These are phyloP conservation scores for Martensiomyces pterosporus DNA, from an alignment of 192 early-diverging fungal species.

Conservation along the genomic window DNA sequence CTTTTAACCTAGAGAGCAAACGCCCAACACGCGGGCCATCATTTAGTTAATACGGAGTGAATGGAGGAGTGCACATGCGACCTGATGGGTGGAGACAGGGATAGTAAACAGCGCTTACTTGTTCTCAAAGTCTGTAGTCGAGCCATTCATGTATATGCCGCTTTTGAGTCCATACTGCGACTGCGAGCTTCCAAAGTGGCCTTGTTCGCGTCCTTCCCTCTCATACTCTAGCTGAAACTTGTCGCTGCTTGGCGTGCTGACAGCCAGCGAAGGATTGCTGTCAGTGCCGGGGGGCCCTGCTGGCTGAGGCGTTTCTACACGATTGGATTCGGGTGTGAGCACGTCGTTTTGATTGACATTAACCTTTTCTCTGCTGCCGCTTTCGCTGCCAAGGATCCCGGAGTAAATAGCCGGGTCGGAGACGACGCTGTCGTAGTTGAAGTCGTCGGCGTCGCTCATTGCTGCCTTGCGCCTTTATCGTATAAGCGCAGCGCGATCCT, in stretches of 20 bases:
- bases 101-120: conserved; percentile 14
- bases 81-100: no score
- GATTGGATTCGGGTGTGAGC: conserved; percentile 14
- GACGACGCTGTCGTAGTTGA: conserved; percentile 38
- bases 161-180: conserved; percentile 36
- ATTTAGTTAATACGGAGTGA: no score
- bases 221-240: conserved; percentile 27
- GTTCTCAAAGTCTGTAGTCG: conserved; percentile 24
- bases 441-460: conserved; percentile 34
- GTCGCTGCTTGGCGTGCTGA: conserved; percentile 22
- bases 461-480: background rate
- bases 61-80: no score
- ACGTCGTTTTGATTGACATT: conserved; percentile 1
- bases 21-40: no score
- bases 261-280: conserved; percentile 23
- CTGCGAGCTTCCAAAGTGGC: conserved; percentile 11
- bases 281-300: conserved; percentile 2
- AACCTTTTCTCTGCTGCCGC: background rate
- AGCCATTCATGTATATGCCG: conserved; percentile 25
- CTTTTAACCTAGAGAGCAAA: conserved; percentile 33
- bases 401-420: conserved; percentile 23
- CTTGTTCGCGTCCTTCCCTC: conserved; percentile 10
- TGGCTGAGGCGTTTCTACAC: conserved; percentile 7
- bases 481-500: no score
- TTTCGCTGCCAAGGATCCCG: conserved; percentile 11